phyloP scores from a whole-genome alignment of 2,329 filamentous ascomycete genomes.

The Raffaelea ambrosiae region DNA sequence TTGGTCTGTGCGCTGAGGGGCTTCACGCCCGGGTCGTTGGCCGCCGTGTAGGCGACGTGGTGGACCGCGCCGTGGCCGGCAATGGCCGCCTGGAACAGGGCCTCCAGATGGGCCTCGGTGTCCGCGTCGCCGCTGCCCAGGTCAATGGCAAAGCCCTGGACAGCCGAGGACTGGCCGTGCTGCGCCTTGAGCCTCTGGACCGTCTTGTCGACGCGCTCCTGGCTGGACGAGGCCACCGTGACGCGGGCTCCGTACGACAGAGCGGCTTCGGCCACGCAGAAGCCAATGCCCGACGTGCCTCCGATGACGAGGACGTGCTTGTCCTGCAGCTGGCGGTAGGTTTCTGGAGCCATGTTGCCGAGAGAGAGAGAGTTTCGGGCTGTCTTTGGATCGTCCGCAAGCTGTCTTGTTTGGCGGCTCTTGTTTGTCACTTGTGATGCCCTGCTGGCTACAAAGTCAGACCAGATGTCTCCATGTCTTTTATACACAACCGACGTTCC shows the following conservation, averaged over 20 bases:
- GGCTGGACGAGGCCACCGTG: conserved; percentile 50
- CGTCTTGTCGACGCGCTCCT: conserved; percentile 36
- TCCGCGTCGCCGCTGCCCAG: conserved; percentile 19
- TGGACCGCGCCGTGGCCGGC: conserved; percentile 12
- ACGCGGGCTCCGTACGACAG: conserved; percentile 48
- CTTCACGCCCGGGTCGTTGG: conserved; percentile 16
- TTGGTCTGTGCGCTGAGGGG: conserved; percentile 16
- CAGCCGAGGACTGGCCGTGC: conserved; percentile 8
- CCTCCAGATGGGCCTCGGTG: conserved; percentile 22
- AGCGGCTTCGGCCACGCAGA: conserved; percentile 47
- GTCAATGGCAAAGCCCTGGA: conserved; percentile 20
- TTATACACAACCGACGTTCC: too few relatives aligned
- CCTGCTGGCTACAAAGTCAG: too few relatives aligned
- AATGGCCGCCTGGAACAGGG: conserved; percentile 18
- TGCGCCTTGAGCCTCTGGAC: conserved; percentile 18
- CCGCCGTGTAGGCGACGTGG: conserved; percentile 22
- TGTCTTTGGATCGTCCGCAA: neutral
- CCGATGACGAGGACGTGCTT: conserved; percentile 50
- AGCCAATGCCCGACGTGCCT: conserved; percentile 56
- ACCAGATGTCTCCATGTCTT: too few relatives aligned
- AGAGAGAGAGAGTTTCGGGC: neutral
- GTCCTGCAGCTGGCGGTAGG: conserved; percentile 24
- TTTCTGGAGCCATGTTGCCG: conserved; percentile 4
- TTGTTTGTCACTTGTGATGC: too few relatives aligned
- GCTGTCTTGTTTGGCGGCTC: too few relatives aligned